These are phyloP conservation scores for Termitomyces sp. DNA, from an alignment of 768 basidiomycete species.

Conservation along the genomic window DNA sequence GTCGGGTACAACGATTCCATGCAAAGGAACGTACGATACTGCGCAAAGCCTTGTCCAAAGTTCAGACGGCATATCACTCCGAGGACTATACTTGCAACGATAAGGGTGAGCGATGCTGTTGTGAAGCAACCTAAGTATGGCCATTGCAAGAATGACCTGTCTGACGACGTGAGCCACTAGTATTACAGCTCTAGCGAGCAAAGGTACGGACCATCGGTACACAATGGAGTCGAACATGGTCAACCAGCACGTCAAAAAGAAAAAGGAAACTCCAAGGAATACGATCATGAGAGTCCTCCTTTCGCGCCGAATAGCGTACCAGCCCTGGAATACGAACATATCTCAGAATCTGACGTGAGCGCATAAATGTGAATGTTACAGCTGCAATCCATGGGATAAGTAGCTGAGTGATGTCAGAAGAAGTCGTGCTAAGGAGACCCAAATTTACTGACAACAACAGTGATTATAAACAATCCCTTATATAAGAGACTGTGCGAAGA, in stretches of 20 bases:
- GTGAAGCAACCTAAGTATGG: conserved; percentile 45
- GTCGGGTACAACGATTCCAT: not conserved
- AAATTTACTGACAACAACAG: conserved; percentile 32
- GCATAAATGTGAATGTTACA: conserved; percentile 21
- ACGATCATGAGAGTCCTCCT: conserved; percentile 30
- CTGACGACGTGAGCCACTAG: not conserved
- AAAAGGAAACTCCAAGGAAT: conserved; percentile 36
- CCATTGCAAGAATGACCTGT: conserved; percentile 42
- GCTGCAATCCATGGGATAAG: conserved; percentile 49
- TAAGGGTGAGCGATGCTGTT: conserved; percentile 35
- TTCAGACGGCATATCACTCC: conserved; percentile 44
- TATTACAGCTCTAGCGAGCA: not conserved
- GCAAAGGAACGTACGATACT: conserved; percentile 41
- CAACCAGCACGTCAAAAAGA: conserved; percentile 31
- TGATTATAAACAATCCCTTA: conserved; percentile 37
- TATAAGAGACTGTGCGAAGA: conserved; percentile 37
- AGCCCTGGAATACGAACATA: conserved; percentile 32
- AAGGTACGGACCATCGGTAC: conserved; percentile 34
- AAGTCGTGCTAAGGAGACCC: not conserved
- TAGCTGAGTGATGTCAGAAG: conserved; percentile 10
- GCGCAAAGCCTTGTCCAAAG: conserved; percentile 48
- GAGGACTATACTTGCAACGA: conserved; percentile 35
- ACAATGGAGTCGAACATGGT: conserved; percentile 42
- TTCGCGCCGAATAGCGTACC: conserved; percentile 47
- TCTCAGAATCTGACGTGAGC: not conserved